Evolutionary conservation across 2,329 filamentous ascomycete species (phyloP).

Genomic region (Nannizziopsis barbatae): DNA sequence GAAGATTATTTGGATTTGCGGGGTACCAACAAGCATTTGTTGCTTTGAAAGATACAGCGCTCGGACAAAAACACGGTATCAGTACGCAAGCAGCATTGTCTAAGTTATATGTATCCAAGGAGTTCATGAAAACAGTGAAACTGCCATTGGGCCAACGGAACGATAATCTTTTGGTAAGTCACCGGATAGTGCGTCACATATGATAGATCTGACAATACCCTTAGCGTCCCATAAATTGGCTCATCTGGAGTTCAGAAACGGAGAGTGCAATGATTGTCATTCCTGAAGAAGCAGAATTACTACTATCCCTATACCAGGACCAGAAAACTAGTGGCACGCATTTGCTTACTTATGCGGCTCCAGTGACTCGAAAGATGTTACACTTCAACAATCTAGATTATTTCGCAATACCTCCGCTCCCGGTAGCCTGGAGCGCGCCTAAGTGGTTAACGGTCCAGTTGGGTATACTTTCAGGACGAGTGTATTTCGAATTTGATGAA

Average conservation of each 20-base stretch:
- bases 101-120: conserved; percentile 12
- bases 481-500: conserved; percentile 39
- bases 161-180: conserved; percentile 13
- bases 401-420: conserved; percentile 42
- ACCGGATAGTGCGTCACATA: not conserved
- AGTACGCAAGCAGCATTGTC: conserved; percentile 10
- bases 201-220: conserved; percentile 19
- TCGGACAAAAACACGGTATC: conserved; percentile 30
- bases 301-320: conserved; percentile 39
- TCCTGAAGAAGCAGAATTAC: conserved; percentile 50
- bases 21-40: conserved; percentile 36
- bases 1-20: conserved; percentile 30
- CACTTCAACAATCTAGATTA: conserved; percentile 47
- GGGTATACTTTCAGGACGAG: conserved; percentile 48
- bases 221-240: conserved; percentile 47
- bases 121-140: conserved; percentile 12
- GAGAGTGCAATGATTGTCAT: conserved; percentile 47
- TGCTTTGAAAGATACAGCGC: conserved; percentile 31
- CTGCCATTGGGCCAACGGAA: conserved; percentile 7
- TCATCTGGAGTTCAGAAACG: conserved; percentile 44
- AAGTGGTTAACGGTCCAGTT: conserved; percentile 48
- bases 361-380: conserved; percentile 50
- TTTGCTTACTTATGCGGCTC: conserved; percentile 49
- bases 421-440: conserved; percentile 34
- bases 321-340: conserved; percentile 24